Conservation (phyloP, 2,329 filamentous ascomycete species). For the Fusarium transvaalense region DNA sequence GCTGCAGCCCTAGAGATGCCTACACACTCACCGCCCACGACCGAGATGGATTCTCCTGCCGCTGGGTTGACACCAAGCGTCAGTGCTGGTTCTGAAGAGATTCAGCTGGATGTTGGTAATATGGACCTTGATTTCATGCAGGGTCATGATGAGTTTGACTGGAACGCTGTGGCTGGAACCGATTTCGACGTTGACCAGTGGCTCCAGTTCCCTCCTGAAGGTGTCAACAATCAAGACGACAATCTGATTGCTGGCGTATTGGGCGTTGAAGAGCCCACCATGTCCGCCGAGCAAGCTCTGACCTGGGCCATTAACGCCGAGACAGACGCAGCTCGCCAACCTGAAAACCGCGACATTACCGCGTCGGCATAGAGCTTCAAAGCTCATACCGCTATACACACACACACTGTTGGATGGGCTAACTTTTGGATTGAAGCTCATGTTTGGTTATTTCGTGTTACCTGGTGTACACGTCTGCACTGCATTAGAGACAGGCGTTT, state of each 20-base stretch:
- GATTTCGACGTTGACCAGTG: slow-evolving; percentile 71
- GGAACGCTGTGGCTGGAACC: slow-evolving; percentile 64
- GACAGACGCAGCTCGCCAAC: slow-evolving; percentile 38
- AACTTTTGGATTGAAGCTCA: slow-evolving; percentile 17
- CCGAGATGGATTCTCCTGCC: slow-evolving; percentile 56
- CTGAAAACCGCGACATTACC: slow-evolving; percentile 33
- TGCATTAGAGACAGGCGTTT: slow-evolving; percentile 44
- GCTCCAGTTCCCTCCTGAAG: slow-evolving; percentile 68
- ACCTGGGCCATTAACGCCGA: slow-evolving; percentile 49
- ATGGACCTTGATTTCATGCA: slow-evolving; percentile 63
- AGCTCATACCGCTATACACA: neutral
- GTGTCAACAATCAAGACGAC: slow-evolving; percentile 56
- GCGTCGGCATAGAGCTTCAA: slow-evolving; percentile 34
- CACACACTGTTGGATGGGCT: slow-evolving; percentile 1
- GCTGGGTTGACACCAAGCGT: slow-evolving; percentile 60
- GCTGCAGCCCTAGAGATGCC: slow-evolving; percentile 53
- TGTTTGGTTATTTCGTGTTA: slow-evolving; percentile 34
- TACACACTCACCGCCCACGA: slow-evolving; percentile 60
- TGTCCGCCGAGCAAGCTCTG: slow-evolving; percentile 49
- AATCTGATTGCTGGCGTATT: slow-evolving; percentile 54
- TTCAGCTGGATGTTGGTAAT: slow-evolving; percentile 52
- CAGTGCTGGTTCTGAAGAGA: slow-evolving; percentile 59
- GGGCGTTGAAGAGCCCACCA: slow-evolving; percentile 46
- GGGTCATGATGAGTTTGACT: slow-evolving; percentile 65
- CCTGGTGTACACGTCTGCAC: slow-evolving; percentile 31